Base-by-base conservation (phyloP, 1,284 basidiomycete species). In the Spongiforma sp. region DNA sequence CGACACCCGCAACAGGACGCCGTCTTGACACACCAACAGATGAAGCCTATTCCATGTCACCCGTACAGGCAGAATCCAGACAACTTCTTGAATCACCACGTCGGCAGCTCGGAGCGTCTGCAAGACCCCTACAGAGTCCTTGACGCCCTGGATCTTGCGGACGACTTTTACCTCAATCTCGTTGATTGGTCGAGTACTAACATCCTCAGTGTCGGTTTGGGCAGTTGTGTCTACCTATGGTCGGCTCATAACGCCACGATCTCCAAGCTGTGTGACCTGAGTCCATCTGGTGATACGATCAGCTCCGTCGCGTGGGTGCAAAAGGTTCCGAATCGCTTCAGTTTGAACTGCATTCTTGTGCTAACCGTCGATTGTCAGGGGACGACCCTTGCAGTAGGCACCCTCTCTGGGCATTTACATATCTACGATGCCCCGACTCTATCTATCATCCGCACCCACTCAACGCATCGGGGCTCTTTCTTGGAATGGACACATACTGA, bases 71-170 rank as follows among this genome's bases (percentile, higher is more conserved):
- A 33, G 90, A 93, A 70, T 94, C 89, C 68, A 89, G 94, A 59
- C 85, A 86, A 54, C 83, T 98, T n/a, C 86, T 99, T 53, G 88
- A 96, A 66, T 93, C 90, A 61, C 95, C 96, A 0, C 85, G 93
- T 36, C 89, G 94, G 62, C 85, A 91, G 60, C 85, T 4, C 87
- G 97, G 37, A 90, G 86, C 65, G 90, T 99, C 2, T 94, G 93
- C 80, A 96, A 97, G 76, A 98, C 97, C 98, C 98, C 0, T 99
- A 97, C 82, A 92, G 98, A 68, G 97, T 99, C 0, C 86, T 99
- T 28, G 97, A 99, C 75, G 98, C 98, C 2, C 98, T 98, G 0
- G 96, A 99, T 67, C 88, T 99, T 9, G 93, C 93, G 67, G 97
- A 99, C 77, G 98, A 99, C 76, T 99, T 98, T 78, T 99, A 99